Evolutionary conservation across 176 grass and related monocot species (phyloP).

Genomic region (Oryza nivara): DNA sequence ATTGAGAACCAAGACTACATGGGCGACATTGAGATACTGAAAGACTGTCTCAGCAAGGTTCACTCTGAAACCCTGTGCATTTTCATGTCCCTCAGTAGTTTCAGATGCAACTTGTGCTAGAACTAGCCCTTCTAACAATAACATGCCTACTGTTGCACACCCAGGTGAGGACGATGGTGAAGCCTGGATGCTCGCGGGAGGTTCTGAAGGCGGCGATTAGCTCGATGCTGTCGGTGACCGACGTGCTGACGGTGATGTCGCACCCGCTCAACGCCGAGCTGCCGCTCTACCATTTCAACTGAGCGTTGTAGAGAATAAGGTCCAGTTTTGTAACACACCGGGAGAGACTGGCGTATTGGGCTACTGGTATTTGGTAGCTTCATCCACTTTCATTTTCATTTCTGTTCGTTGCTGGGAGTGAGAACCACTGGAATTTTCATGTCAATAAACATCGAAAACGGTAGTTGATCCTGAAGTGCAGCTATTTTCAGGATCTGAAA

Average conservation of each 20-base stretch:
- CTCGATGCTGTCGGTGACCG: slow-evolving; percentile 52
- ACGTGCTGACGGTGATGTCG: slow-evolving; percentile 63
- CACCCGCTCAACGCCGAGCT: slow-evolving; percentile 60
- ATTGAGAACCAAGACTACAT: slow-evolving; percentile 81
- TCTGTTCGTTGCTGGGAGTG: neutral
- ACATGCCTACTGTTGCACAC: slow-evolving; percentile 5
- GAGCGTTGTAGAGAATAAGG: neutral
- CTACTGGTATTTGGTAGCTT: slow-evolving; percentile 32
- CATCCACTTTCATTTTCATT: neutral
- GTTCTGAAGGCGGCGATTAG: slow-evolving; percentile 57
- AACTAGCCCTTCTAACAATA: slow-evolving; percentile 16
- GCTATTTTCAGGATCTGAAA: neutral
- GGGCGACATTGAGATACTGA: slow-evolving; percentile 64
- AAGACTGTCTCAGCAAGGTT: slow-evolving; percentile 65
- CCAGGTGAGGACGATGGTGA: slow-evolving; percentile 63
- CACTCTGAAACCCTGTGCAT: slow-evolving; percentile 8
- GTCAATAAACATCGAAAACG: slow-evolving; percentile 38
- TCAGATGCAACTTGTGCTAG: neutral
- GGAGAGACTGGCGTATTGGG: slow-evolving; percentile 5
- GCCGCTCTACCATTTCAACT: slow-evolving; percentile 62
- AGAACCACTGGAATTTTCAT: neutral
- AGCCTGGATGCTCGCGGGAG: slow-evolving; percentile 62
- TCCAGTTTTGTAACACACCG: slow-evolving; percentile 21
- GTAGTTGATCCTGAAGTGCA: neutral
- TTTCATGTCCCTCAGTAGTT: neutral